Percentiles rank a stretch among this genome's conserved stretches.
Evolutionary conservation across 805 yeast species (phyloP).

Genomic region (Metschnikowia peoriensis): DNA sequence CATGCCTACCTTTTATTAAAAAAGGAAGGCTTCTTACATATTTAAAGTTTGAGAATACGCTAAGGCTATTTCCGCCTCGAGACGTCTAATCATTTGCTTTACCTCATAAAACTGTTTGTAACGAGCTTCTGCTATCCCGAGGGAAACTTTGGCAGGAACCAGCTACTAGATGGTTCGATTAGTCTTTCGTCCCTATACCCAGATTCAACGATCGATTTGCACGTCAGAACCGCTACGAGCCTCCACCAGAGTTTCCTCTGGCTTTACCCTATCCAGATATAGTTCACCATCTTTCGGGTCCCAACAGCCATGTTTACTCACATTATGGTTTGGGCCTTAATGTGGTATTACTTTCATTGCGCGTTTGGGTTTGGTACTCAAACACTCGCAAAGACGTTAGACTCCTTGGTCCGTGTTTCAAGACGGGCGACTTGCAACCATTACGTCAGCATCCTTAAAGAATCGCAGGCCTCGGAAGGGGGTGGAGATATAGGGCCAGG

Average conservation of each 20-base stretch:
- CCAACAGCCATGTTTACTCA: conserved; percentile 45
- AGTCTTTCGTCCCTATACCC: conserved; percentile 45
- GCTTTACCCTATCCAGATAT: conserved; percentile 46
- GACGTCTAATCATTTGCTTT: conserved; percentile 42
- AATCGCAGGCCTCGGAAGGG: conserved; percentile 33
- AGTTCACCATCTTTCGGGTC: conserved; percentile 47
- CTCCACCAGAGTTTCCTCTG: conserved; percentile 47
- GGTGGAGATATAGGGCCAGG: conserved; percentile 19
- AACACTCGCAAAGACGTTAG: conserved; percentile 42
- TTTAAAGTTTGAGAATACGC: conserved; percentile 44
- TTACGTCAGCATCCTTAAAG: conserved; percentile 27
- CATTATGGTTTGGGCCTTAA: conserved; percentile 32
- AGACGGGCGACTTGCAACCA: conserved; percentile 34
- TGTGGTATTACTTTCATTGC: conserved; percentile 38
- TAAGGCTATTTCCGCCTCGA: conserved; percentile 39
- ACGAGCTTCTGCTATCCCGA: conserved; percentile 34
- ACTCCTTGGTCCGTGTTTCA: conserved; percentile 45
- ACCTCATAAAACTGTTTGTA: conserved; percentile 38
- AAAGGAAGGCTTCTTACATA: conserved; percentile 42
- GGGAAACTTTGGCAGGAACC: conserved; percentile 45
- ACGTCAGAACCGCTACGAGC: conserved; percentile 47
- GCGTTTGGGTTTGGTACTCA: conserved; percentile 43
- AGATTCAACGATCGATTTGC: conserved; percentile 45
- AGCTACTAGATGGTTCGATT: conserved; percentile 40
- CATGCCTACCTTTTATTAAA: conserved; percentile 40